phyloP scores from a whole-genome alignment of 768 basidiomycete species.

The Rhodotorula kratochvilovae region DNA sequence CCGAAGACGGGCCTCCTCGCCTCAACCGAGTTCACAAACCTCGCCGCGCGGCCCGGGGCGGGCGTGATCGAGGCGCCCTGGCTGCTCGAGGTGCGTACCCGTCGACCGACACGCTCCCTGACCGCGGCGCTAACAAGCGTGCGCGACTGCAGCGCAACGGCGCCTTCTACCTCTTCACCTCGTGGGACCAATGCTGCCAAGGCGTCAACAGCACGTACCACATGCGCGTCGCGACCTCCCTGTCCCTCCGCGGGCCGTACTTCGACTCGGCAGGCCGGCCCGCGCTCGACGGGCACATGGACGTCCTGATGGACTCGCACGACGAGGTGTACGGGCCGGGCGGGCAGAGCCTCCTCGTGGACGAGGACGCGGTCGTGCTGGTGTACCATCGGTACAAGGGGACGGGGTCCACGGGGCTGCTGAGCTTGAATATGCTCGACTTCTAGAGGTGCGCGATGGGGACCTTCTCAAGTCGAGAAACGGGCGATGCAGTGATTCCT shows the following conservation, averaged over 20 bases:
- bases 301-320: neutral
- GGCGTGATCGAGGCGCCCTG: slow-evolving; percentile 1
- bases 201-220: neutral
- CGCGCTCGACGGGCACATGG: neutral
- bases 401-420: neutral
- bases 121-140: too few species aligned
- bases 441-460: neutral
- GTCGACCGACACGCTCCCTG: too few species aligned
- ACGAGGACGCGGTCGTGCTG: neutral
- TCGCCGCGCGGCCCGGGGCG: neutral
- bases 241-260: neutral
- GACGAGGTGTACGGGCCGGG: slow-evolving; percentile 4
- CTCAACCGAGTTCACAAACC: neutral
- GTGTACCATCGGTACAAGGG: neutral
- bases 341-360: neutral
- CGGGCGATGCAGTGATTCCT: too few species aligned
- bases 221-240: slow-evolving; percentile 1
- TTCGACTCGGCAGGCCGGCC: neutral
- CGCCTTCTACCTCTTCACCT: slow-evolving; percentile 5
- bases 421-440: neutral
- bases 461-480: too few species aligned
- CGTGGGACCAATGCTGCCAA: slow-evolving; percentile 3
- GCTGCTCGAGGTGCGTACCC: neutral
- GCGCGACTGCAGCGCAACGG: neutral
- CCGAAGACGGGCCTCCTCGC: neutral